These are phyloP conservation scores for Alternaria tenuissima DNA, from an alignment of 2,329 filamentous ascomycete species.

Conservation along the genomic window DNA sequence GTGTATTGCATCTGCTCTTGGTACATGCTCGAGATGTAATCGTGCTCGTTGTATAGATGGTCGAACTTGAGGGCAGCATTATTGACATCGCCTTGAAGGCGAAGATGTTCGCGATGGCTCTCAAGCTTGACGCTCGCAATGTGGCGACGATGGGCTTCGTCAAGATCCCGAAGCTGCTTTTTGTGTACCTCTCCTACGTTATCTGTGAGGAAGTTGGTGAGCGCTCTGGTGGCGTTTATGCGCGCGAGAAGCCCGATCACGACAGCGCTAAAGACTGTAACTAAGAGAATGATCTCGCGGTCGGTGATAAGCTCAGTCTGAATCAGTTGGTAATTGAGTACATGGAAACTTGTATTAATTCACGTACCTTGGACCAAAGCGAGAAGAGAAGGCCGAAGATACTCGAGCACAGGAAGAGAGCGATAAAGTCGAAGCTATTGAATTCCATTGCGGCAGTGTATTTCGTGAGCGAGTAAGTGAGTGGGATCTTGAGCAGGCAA, in stretches of 20 bases:
- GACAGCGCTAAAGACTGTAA: conserved; percentile 14
- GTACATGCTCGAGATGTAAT: conserved; percentile 21
- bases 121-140: conserved; percentile 13
- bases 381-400: conserved; percentile 14
- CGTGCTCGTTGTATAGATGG: conserved; percentile 21
- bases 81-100: conserved; percentile 11
- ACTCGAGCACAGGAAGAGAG: conserved; percentile 18
- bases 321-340: neutral
- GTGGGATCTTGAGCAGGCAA: neutral
- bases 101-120: conserved; percentile 8
- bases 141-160: conserved; percentile 18
- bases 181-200: conserved; percentile 8
- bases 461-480: neutral
- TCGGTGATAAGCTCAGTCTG: conserved; percentile 16
- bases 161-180: conserved; percentile 14
- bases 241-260: conserved; percentile 1
- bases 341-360: neutral
- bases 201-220: conserved; percentile 10
- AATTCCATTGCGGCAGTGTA: conserved; percentile 14
- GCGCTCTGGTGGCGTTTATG: neutral
- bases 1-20: conserved; percentile 24
- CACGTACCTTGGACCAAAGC: conserved; percentile 11
- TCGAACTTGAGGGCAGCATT: conserved; percentile 13
- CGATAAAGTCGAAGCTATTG: conserved; percentile 16
- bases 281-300: conserved; percentile 17